These are phyloP conservation scores for Hypericum perforatum DNA, from an alignment of 345 rosid genomes.

Conservation along the genomic window DNA sequence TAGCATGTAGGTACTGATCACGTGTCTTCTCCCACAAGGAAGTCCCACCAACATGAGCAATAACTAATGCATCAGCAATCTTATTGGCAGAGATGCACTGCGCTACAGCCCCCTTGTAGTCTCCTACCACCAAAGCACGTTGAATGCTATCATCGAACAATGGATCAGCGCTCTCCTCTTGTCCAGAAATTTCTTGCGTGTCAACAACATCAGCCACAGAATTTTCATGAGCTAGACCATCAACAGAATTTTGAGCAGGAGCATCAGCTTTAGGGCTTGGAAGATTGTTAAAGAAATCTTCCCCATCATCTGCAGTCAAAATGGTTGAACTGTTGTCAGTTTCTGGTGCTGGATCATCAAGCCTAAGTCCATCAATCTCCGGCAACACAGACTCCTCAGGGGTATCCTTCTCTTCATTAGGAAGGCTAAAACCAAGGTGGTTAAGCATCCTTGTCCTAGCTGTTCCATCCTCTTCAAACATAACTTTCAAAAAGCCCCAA, in stretches of 20 bases:
- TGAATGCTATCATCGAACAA: slow-evolving; percentile 80
- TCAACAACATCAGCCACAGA: slow-evolving; percentile 26
- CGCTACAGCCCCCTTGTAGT: slow-evolving; percentile 88
- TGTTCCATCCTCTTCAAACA: slow-evolving; percentile 92
- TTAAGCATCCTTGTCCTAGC: slow-evolving; percentile 75
- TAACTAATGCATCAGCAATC: slow-evolving; percentile 92
- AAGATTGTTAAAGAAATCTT: slow-evolving; percentile 92
- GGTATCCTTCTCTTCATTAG: slow-evolving; percentile 42
- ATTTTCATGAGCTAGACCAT: slow-evolving; percentile 32
- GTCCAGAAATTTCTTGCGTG: slow-evolving; percentile 36
- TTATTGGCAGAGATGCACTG: slow-evolving; percentile 76
- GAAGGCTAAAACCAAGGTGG: slow-evolving; percentile 87
- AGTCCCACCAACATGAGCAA: slow-evolving; percentile 93
- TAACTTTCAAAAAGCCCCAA: slow-evolving; percentile 82
- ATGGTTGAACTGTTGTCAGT: slow-evolving; percentile 31
- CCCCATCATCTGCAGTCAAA: slow-evolving; percentile 73
- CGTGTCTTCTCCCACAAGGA: slow-evolving; percentile 87
- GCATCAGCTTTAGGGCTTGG: slow-evolving; percentile 84
- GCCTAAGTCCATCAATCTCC: slow-evolving; percentile 41
- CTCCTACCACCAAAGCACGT: slow-evolving; percentile 87
- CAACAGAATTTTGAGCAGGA: slow-evolving; percentile 43
- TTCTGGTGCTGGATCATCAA: slow-evolving; percentile 40
- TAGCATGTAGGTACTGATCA: slow-evolving; percentile 67
- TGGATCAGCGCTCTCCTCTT: slow-evolving; percentile 57
- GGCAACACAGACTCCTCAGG: slow-evolving; percentile 34